Conservation (phyloP, 192 early-diverging fungal genomes). For the Backusella morwellensis region DNA sequence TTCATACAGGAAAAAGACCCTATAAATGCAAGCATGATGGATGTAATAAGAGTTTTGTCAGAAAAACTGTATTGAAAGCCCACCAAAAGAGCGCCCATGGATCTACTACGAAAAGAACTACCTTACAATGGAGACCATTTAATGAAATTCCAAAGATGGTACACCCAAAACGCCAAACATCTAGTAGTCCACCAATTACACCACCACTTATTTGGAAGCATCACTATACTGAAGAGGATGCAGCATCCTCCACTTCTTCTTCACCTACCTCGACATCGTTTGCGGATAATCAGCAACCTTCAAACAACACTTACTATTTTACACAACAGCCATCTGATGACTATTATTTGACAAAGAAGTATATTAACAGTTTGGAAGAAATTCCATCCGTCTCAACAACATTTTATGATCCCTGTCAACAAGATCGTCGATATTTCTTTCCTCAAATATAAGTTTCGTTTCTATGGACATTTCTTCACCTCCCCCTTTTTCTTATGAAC, state of each 20-base stretch:
- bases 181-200: neutral
- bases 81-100: constrained; percentile 37
- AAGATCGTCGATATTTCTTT: neutral
- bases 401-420: neutral
- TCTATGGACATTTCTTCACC: neutral
- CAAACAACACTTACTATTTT: neutral
- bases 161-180: neutral
- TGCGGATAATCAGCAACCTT: neutral
- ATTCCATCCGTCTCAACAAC: neutral
- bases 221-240: constrained; percentile 6
- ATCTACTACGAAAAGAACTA: constrained; percentile 7
- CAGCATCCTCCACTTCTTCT: neutral
- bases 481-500: neutral
- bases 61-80: constrained; percentile 52
- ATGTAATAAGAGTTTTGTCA: constrained; percentile 43
- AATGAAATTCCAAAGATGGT: constrained; percentile 18
- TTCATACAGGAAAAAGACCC: constrained; percentile 40
- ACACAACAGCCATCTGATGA: neutral
- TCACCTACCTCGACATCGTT: neutral
- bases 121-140: constrained; percentile 33
- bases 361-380: constrained; percentile 1
- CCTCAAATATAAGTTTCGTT: neutral
- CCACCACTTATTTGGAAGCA: constrained; percentile 2
- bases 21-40: constrained; percentile 32
- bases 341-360: neutral